These are phyloP conservation scores for Thermothelomyces thermophilus DNA, from an alignment of 2,329 filamentous ascomycete genomes.

Conservation along the genomic window DNA sequence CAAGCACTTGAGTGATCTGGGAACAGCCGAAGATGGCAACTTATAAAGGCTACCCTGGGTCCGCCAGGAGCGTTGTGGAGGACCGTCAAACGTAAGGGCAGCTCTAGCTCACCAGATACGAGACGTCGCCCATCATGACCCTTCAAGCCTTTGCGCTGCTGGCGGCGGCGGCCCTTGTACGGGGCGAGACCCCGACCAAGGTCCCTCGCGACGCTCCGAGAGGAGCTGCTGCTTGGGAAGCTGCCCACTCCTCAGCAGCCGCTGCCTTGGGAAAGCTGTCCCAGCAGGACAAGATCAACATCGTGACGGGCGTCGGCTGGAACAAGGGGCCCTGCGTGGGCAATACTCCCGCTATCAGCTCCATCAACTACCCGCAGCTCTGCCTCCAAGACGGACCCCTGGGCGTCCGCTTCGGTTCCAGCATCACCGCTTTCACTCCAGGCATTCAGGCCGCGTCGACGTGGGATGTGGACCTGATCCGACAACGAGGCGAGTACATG, in stretches of 20 bases:
- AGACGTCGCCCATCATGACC: background rate
- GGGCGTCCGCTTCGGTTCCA: constrained; percentile 64
- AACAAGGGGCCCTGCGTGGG: constrained; percentile 62
- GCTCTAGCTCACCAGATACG: background rate
- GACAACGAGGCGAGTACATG: constrained; percentile 60
- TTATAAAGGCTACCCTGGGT: background rate
- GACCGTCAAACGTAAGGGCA: background rate
- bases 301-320: constrained; percentile 75
- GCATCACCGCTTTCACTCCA: constrained; percentile 71
- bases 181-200: constrained; percentile 14
- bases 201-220: constrained; percentile 13
- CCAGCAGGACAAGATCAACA: constrained; percentile 68
- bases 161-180: constrained; percentile 18
- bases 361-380: constrained; percentile 61
- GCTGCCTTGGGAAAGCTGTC: constrained; percentile 62
- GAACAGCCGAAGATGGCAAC: background rate
- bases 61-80: no score
- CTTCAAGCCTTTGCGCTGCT: constrained; percentile 14
- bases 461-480: constrained; percentile 71
- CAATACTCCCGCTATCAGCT: constrained; percentile 49
- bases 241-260: constrained; percentile 64
- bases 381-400: constrained; percentile 78
- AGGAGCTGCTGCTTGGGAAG: constrained; percentile 46
- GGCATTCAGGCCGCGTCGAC: constrained; percentile 73
- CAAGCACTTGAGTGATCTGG: constrained; percentile 13